phyloP scores from a whole-genome alignment of 2,329 filamentous ascomycete species.

The Elsinoe necatrix region DNA sequence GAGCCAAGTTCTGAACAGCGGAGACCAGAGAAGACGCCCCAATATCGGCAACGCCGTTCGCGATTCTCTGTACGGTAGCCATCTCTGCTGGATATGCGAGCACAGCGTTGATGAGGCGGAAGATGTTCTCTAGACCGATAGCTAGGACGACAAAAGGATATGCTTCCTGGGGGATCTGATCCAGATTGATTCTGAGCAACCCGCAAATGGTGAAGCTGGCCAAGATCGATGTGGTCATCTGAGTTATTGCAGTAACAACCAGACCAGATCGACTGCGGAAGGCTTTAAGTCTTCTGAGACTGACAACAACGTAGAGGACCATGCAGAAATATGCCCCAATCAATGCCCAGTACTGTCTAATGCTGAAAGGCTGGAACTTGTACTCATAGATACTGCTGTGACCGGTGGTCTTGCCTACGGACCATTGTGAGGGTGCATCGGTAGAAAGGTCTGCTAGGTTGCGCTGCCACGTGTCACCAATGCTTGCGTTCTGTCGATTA shows the following conservation, averaged over 20 bases:
- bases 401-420: not conserved
- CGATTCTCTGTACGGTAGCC: constrained; percentile 59
- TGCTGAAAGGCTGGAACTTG: constrained; percentile 65
- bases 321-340: constrained; percentile 57
- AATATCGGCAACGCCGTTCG: constrained; percentile 65
- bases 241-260: constrained; percentile 59
- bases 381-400: constrained; percentile 56
- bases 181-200: constrained; percentile 65
- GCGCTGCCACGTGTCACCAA: constrained; percentile 58
- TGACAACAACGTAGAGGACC: constrained; percentile 56
- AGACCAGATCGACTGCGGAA: constrained; percentile 69
- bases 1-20: constrained; percentile 58
- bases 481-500: constrained; percentile 55
- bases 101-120: constrained; percentile 68
- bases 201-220: constrained; percentile 75
- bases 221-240: constrained; percentile 60
- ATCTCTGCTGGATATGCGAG: constrained; percentile 62
- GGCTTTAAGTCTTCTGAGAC: constrained; percentile 60
- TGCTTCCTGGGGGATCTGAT: constrained; percentile 62
- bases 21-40: constrained; percentile 61
- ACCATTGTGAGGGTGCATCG: constrained; percentile 13
- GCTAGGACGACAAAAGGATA: constrained; percentile 71
- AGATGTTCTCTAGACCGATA: constrained; percentile 71
- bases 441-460: constrained; percentile 34
- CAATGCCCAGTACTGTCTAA: constrained; percentile 55